These are phyloP conservation scores for Podila minutissima DNA, from an alignment of 192 early-diverging fungal species.

Conservation along the genomic window DNA sequence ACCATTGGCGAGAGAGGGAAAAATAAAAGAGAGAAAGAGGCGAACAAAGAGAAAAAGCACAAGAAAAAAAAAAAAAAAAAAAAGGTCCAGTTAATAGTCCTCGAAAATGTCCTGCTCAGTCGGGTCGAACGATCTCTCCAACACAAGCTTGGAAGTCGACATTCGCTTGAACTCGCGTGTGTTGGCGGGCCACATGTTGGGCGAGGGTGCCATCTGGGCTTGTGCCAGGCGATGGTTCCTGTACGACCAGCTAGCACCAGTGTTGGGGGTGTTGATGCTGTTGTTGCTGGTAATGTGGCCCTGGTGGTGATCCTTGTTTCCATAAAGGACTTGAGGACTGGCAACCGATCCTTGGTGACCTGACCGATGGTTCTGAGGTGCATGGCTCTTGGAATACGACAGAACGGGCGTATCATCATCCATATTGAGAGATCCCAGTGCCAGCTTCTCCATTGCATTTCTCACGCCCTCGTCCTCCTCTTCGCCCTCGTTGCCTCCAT, in stretches of 20 bases:
- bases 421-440: constrained; percentile 39
- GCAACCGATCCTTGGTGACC: neutral
- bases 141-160: constrained; percentile 45
- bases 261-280: neutral
- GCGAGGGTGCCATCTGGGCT: neutral
- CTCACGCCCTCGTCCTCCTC: constrained; percentile 42
- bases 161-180: constrained; percentile 48
- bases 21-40: neutral
- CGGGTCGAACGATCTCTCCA: constrained; percentile 37
- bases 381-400: neutral
- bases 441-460: constrained; percentile 30
- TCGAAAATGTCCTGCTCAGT: constrained; percentile 40
- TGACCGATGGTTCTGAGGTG: too few species aligned
- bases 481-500: constrained; percentile 21
- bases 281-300: neutral
- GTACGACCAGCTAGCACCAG: neutral
- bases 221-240: neutral
- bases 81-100: constrained; percentile 14
- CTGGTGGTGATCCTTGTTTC: neutral
- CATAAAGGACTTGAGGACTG: constrained; percentile 6
- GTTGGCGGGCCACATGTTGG: constrained; percentile 39
- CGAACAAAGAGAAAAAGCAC: neutral
- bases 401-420: constrained; percentile 33
- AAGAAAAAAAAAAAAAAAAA: neutral
- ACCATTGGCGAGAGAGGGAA: too few species aligned